Base-by-base conservation (phyloP, 345 rosid genomes). In the Dimocarpus longan region DNA sequence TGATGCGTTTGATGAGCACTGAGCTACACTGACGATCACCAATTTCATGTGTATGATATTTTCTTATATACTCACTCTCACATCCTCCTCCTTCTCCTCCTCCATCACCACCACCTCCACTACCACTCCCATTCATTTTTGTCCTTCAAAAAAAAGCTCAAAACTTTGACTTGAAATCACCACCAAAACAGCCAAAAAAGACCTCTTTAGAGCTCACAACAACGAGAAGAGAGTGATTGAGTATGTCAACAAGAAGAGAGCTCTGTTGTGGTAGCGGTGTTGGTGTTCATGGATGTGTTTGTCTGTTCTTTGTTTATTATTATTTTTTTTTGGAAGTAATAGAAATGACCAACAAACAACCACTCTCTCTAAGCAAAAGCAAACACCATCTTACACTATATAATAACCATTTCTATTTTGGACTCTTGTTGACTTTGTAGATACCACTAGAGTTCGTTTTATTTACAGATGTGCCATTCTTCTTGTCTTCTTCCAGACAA, bases 21-120 rank as follows among this genome's bases (percentile, higher is more conserved):
- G 98, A 92, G 79, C 86, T 86, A 80, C 97, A 91, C 98, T 95
- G 99, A 80, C 92, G 85, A 65, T 86, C 89, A 21, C 79, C 66
- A 19, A 86, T 87, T 85, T 91, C 87, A 60, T 87, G 97, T 50
- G 70, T 84, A 79, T 93, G 98, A 50, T 88, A 91, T 56, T 88
- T 93, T 66, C 89, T 83, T 12, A 89, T 79, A 80, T 79, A 85
- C 80, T 95, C 97, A 72, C 79, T 74, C 84, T 92, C 97, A 67
- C 60, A 71, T 79, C 78, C 81, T 77, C 80, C 71, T 44, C 8
- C 43, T 11, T 10, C 21, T 16, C 68, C 66, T 18, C 21, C 21
- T 0, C 24, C 21, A 13, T 48, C 65, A 24, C 85, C 87, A 0
- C 63, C 21, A 13, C 57, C 65, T 37, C 85, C 87, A 43, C 78